A percentile compares a stretch with the other conserved stretches of the same genome.
These are phyloP conservation scores for Catharanthus roseus DNA, from an alignment of 257 asterid genomes.

Conservation along the genomic window DNA sequence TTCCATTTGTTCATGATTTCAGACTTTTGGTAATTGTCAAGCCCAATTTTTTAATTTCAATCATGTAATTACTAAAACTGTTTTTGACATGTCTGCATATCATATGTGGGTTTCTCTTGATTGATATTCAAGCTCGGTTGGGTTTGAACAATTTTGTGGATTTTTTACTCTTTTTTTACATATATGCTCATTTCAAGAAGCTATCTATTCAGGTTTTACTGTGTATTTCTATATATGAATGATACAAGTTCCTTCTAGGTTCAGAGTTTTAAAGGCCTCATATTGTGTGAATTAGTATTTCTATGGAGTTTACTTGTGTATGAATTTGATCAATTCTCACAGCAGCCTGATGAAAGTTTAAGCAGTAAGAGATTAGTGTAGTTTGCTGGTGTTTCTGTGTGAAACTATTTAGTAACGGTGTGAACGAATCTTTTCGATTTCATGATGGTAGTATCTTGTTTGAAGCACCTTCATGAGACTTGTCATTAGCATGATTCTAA, in stretches of 20 bases:
- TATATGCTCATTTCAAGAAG: not conserved
- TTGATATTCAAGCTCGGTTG: not conserved
- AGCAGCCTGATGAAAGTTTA: not conserved
- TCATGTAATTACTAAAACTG: not conserved
- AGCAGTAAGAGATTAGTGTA: not conserved
- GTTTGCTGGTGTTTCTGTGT: not conserved
- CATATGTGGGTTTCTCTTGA: not conserved
- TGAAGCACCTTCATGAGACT: not conserved
- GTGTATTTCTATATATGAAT: not conserved
- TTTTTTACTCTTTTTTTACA: not conserved
- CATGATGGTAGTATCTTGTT: not conserved
- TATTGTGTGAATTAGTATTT: not conserved
- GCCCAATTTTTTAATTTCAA: not conserved
- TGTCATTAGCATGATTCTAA: not conserved
- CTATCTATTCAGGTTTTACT: not conserved
- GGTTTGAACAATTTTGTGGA: not conserved
- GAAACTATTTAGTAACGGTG: not conserved
- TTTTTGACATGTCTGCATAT: not conserved
- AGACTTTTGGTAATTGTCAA: not conserved
- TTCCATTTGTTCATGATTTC: too few relatives aligned
- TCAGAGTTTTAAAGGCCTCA: not conserved
- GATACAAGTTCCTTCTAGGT: conserved; percentile 2
- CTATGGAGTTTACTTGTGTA: not conserved
- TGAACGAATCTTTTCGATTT: not conserved
- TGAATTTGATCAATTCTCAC: not conserved